These are phyloP conservation scores for Collybiopsis luxurians DNA, from an alignment of 768 basidiomycete genomes.

Conservation along the genomic window DNA sequence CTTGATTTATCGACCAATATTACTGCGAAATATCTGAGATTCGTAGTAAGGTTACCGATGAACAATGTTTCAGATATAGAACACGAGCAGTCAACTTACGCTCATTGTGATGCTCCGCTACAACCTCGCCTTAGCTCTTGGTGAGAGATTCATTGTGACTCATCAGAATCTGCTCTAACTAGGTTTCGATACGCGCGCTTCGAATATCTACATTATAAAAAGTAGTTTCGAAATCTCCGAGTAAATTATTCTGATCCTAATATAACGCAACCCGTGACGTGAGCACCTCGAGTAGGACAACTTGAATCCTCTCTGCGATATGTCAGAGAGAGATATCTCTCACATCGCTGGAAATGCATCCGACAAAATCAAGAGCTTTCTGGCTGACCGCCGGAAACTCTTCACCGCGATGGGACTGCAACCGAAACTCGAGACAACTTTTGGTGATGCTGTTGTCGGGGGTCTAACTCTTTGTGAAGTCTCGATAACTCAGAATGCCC, in stretches of 20 bases:
- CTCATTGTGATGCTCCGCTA: too few species aligned
- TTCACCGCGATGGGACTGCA: not conserved
- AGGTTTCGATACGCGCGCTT: not conserved
- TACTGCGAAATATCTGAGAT: too few species aligned
- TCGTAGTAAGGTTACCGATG: too few species aligned
- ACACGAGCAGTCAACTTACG: too few species aligned
- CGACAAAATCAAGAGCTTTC: conserved; percentile 2
- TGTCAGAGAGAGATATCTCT: not conserved
- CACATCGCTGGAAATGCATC: conserved; percentile 7
- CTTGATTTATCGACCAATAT: too few species aligned
- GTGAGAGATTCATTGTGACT: not conserved
- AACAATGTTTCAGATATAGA: too few species aligned
- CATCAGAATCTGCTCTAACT: not conserved
- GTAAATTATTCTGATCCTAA: too few species aligned
- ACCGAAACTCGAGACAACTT: not conserved
- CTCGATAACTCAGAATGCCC: not conserved
- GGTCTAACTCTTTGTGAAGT: not conserved
- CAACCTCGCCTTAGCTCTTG: too few species aligned
- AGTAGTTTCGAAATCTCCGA: too few species aligned
- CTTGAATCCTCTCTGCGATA: not conserved
- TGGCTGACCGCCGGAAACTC: not conserved
- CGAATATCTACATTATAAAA: too few species aligned
- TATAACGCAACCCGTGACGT: not conserved
- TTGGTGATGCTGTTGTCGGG: not conserved
- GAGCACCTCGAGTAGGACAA: not conserved